Percentiles rank a stretch among this genome's conserved stretches.
phyloP scores from a whole-genome alignment of 2,329 filamentous ascomycete genomes.

The Pseudogymnoascus pannorum region DNA sequence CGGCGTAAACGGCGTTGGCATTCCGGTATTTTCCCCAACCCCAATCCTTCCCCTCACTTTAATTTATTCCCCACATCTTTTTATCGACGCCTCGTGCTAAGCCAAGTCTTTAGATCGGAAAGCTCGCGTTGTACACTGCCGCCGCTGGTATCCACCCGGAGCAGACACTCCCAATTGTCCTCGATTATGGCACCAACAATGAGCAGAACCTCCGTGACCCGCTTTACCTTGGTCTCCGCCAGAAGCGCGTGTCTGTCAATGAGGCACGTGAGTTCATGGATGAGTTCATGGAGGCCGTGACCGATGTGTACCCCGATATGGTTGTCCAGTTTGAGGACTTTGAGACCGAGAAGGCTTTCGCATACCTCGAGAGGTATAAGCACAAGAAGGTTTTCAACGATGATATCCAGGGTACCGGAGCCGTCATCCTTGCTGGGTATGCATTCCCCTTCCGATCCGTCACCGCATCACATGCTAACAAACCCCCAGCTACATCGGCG shows the following conservation, averaged over 20 bases:
- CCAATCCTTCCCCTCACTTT: background rate
- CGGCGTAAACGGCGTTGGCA: slow-evolving; percentile 95
- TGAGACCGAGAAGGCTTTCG: slow-evolving; percentile 87
- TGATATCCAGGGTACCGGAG: slow-evolving; percentile 94
- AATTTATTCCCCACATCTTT: background rate
- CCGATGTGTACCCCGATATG: slow-evolving; percentile 60
- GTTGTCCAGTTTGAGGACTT: slow-evolving; percentile 95
- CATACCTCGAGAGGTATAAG: slow-evolving; percentile 83
- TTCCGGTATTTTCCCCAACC: slow-evolving; percentile 58
- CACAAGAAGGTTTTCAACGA: slow-evolving; percentile 98
- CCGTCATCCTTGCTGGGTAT: slow-evolving; percentile 81
- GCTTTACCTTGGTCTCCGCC: slow-evolving; percentile 83
- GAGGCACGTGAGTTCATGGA: slow-evolving; percentile 91
- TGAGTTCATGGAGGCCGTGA: slow-evolving; percentile 89
- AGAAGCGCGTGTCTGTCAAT: slow-evolving; percentile 68
- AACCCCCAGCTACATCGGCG: slow-evolving; percentile 51
- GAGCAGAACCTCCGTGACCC: slow-evolving; percentile 59
- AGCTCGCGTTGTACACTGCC: slow-evolving; percentile 88
- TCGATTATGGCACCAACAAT: slow-evolving; percentile 61
- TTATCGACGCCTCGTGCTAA: background rate
- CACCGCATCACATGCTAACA: slow-evolving; percentile 42
- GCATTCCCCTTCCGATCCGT: slow-evolving; percentile 17
- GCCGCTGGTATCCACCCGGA: slow-evolving; percentile 89
- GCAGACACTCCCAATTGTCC: slow-evolving; percentile 68
- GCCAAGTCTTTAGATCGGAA: slow-evolving; percentile 59